phyloP scores from a whole-genome alignment of 352 stramenopile genomes.

The Globisporangium acanthophoron region DNA sequence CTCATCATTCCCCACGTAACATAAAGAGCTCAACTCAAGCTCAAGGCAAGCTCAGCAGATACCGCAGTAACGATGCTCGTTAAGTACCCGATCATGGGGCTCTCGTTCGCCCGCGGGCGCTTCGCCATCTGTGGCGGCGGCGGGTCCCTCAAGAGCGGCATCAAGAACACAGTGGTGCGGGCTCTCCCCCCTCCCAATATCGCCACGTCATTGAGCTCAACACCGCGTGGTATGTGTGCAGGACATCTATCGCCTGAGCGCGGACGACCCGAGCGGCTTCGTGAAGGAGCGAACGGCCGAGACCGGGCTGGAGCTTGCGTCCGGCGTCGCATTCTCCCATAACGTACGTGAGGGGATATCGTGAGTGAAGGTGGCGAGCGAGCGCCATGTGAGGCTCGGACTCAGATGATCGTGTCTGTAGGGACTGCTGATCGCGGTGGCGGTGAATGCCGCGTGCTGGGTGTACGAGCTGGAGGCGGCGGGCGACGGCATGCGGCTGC shows the following conservation, averaged over 20 bases:
- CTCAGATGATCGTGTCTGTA: not conserved
- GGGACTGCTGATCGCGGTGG: slow-evolving; percentile 68
- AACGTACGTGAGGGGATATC: slow-evolving; percentile 23
- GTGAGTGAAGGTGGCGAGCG: not conserved
- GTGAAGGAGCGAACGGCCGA: slow-evolving; percentile 63
- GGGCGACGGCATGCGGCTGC: slow-evolving; percentile 48
- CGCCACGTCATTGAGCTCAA: not conserved
- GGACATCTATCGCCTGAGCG: slow-evolving; percentile 73
- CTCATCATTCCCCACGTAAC: not conserved
- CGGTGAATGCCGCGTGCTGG: slow-evolving; percentile 71
- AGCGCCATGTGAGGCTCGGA: not conserved
- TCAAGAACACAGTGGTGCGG: slow-evolving; percentile 84
- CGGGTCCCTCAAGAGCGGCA: slow-evolving; percentile 77
- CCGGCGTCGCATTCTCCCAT: slow-evolving; percentile 69
- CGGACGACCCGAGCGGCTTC: slow-evolving; percentile 58
- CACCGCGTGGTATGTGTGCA: slow-evolving; percentile 7
- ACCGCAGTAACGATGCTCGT: slow-evolving; percentile 45
- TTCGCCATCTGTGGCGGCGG: slow-evolving; percentile 82
- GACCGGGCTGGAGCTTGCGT: slow-evolving; percentile 66
- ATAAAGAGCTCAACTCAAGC: too few relatives aligned
- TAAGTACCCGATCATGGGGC: slow-evolving; percentile 83
- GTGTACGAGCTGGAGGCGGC: slow-evolving; percentile 62
- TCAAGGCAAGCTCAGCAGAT: not conserved
- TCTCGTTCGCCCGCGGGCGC: slow-evolving; percentile 61
- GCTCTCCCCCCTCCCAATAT: not conserved